Base-by-base conservation (phyloP, 1,284 basidiomycete species). In the Fomitopsis pinicola region DNA sequence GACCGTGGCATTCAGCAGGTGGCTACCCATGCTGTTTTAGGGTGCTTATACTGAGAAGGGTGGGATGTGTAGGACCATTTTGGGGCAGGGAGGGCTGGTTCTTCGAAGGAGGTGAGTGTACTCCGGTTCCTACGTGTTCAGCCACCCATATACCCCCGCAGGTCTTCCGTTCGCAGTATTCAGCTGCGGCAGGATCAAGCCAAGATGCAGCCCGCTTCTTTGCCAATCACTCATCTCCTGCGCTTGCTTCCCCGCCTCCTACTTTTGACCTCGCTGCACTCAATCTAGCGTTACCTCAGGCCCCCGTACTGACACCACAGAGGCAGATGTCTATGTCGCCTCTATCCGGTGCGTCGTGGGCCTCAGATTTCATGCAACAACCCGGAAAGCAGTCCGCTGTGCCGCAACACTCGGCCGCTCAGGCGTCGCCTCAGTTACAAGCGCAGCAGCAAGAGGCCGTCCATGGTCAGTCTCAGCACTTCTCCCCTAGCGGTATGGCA, bases 1-100 rank as follows among this genome's bases (percentile, higher is more conserved):
- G 92, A 94, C 72, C 80, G 90, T 68, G 91, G 91, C 19, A 72
- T 85, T 9, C 89, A 92, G 73, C 91, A 92, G 78, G 92, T 92
- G 61, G 65, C 59, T 26, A 30, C 14, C 26, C 35, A 44, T 42
- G 30, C 35, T 30, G 26, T 38, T 35, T 42, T 2, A 9, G 40
- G 45, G 36, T 35, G 36, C 10, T 42, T 5, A 36, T 26, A 33
- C 44, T 52, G 50, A 35, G 42, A 33, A 42, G 48, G 48, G 58
- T 30, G 33, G 22, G 8, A 46, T 42, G 44, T 52, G n/a, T 68
- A 91, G 89, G 89, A 91, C 71, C 80, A 85, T 62, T 87, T 89
- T 71, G 80, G 81, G 57, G 71, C 79, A 55, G 77, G 78, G 33
- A 78, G 82, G 58, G 81, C 84, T 48, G 82, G 84, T 0, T 77